Evolutionary conservation across 805 yeast species (phyloP).

Genomic region (Hanseniaspora jakobsenii): DNA sequence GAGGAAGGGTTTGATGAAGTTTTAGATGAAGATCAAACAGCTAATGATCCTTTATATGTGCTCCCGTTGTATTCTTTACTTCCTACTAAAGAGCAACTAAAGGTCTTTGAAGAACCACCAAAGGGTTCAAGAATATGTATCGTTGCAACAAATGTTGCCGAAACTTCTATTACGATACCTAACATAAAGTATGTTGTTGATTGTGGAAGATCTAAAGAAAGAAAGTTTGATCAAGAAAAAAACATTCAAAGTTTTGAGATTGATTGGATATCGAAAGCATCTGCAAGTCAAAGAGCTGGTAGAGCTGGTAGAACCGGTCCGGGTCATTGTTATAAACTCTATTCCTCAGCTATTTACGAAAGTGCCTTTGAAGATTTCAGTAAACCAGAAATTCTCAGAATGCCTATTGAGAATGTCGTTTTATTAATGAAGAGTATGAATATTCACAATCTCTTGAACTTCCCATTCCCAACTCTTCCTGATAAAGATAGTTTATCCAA

Average conservation of each 20-base stretch:
- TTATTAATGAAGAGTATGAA: conserved; percentile 96
- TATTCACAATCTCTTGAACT: conserved; percentile 74
- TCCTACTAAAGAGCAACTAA: conserved; percentile 93
- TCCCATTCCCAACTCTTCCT: conserved; percentile 96
- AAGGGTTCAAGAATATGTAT: conserved; percentile 75
- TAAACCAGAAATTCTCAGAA: conserved; percentile 78
- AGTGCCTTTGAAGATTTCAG: conserved; percentile 72
- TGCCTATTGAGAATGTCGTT: conserved; percentile 96
- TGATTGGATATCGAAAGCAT: conserved; percentile 88
- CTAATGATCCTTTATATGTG: conserved; percentile 71
- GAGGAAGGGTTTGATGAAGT: conserved; percentile 59
- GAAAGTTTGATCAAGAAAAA: conserved; percentile 65
- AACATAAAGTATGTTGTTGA: conserved; percentile 91
- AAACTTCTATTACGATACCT: conserved; percentile 92
- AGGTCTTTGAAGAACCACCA: conserved; percentile 79
- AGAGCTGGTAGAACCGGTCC: conserved; percentile 99
- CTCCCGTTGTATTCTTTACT: conserved; percentile 83
- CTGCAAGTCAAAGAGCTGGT: conserved; percentile 90
- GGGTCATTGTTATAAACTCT: conserved; percentile 88
- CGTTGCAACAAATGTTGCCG: conserved; percentile 95
- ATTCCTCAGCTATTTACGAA: conserved; percentile 87
- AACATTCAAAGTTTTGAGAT: conserved; percentile 89
- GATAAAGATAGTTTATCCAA: conserved; percentile 44
- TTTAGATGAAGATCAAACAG: conserved; percentile 57
- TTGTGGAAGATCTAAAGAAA: conserved; percentile 85